phyloP scores from a whole-genome alignment of 2,329 filamentous ascomycete genomes.

The Malbranchea cinnamomea region DNA sequence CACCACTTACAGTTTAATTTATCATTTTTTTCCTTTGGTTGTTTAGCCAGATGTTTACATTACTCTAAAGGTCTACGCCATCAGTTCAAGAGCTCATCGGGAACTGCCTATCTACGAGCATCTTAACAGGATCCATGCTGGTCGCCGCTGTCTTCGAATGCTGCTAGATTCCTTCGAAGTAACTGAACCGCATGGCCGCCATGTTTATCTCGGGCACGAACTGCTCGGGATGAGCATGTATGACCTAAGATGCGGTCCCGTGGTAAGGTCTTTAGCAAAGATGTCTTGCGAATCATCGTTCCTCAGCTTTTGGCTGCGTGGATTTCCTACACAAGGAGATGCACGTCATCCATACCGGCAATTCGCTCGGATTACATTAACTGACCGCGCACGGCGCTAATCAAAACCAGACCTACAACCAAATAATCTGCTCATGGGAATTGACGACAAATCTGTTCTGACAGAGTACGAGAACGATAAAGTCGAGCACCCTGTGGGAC shows the following conservation, averaged over 20 bases:
- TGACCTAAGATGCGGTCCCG: slow-evolving; percentile 10
- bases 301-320: slow-evolving; percentile 14
- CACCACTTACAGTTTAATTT: no score
- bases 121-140: slow-evolving; percentile 15
- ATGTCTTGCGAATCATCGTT: slow-evolving; percentile 13
- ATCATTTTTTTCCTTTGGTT: no score
- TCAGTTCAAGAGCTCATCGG: slow-evolving; percentile 5
- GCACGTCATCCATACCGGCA: slow-evolving; percentile 16
- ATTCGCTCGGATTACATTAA: slow-evolving; percentile 2
- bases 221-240: slow-evolving; percentile 15
- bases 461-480: slow-evolving; percentile 16
- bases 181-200: slow-evolving; percentile 11
- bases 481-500: slow-evolving; percentile 13
- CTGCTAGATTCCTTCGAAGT: slow-evolving; percentile 18
- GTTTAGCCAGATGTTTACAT: slow-evolving; percentile 7
- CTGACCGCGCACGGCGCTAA: neutral
- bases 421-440: slow-evolving; percentile 18
- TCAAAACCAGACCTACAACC: slow-evolving; percentile 16
- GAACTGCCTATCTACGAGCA: slow-evolving; percentile 17
- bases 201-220: slow-evolving; percentile 17
- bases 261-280: slow-evolving; percentile 11
- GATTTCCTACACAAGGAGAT: slow-evolving; percentile 18
- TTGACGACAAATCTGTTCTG: slow-evolving; percentile 17
- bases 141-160: slow-evolving; percentile 13
- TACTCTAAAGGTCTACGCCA: slow-evolving; percentile 11